Base-by-base conservation (phyloP, 202 grass and related monocot species). In the Bolboschoenoplectus hybrid region DNA sequence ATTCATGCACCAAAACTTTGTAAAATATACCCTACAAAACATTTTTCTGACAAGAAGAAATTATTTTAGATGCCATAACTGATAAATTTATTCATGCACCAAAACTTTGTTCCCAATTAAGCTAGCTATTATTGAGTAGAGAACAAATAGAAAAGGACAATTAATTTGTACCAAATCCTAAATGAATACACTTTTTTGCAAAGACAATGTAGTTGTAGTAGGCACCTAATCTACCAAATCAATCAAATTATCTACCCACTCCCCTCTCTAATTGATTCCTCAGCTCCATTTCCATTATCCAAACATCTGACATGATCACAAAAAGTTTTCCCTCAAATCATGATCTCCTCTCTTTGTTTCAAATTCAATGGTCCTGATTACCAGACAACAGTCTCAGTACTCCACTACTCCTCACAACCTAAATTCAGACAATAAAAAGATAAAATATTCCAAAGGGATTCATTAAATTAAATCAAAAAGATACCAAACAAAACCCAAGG, bases 141-240 rank as follows among this genome's bases (percentile, higher is more conserved):
- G 52, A 57, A 56, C 74, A 58, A 58, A 41, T 58, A 57, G 32
- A 79, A 57, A 58, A 26, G 11, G 52, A 58, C 75, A 79, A 58
- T 41, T 58, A 6, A 7, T 58, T 58, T 79, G 36, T 79, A 79
- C 75, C 51, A 19, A 79, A 52, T 79, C 75, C 51, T 58, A 40
- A 17, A 58, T 60, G 52, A 56, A 58, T 43, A 41, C 51, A 19
- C 72, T 55, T 9, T 51, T 77, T 79, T 79, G 19, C 52, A 60
- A 43, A 79, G 74, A 58, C 34, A 79, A 60, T 58, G 7, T 79
- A 79, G 52, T 79, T 79, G 74, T 41, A 79, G 7, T 58, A 79
- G 75, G 36, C 52, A 79, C 75, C 75, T 40, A 79, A 79, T 79
- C 52, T 79, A 79, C 52, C 75, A 36, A 79, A 51, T 58, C 75